Percentiles rank a stretch among this genome's conserved stretches.
These are phyloP conservation scores for Plenodomus lindquistii DNA, from an alignment of 2,329 filamentous ascomycete species.

Conservation along the genomic window DNA sequence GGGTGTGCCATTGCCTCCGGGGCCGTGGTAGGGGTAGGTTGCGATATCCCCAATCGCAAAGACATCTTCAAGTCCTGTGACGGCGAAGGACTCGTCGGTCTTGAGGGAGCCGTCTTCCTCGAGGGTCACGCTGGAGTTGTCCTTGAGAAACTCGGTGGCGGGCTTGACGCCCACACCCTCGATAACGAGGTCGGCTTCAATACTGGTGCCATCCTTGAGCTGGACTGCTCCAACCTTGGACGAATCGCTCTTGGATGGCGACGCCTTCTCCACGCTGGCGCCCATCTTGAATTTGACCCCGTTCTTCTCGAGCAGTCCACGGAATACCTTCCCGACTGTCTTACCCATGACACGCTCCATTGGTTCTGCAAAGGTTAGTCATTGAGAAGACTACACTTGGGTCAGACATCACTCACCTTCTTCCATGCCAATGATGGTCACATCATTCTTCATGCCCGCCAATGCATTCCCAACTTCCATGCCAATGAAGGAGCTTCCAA, in stretches of 20 bases:
- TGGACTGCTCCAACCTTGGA: constrained; percentile 77
- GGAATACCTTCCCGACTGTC: constrained; percentile 79
- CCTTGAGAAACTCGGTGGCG: constrained; percentile 78
- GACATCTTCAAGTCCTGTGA: constrained; percentile 77
- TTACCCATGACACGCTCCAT: constrained; percentile 85
- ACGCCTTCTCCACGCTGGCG: constrained; percentile 80
- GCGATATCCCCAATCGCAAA: constrained; percentile 96
- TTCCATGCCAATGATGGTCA: constrained; percentile 89
- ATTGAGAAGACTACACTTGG: background rate
- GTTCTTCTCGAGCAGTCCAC: constrained; percentile 76
- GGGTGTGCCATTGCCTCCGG: constrained; percentile 72
- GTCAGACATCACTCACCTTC: constrained; percentile 42
- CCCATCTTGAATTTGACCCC: constrained; percentile 87
- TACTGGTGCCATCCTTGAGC: constrained; percentile 81
- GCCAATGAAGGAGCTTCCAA: constrained; percentile 95
- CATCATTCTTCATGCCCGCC: constrained; percentile 75
- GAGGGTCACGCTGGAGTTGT: constrained; percentile 70
- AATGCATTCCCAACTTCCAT: constrained; percentile 92
- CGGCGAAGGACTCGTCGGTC: constrained; percentile 78
- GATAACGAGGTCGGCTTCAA: constrained; percentile 88
- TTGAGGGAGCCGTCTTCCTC: constrained; percentile 83
- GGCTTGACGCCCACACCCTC: constrained; percentile 88
- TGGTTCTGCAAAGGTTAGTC: constrained; percentile 56
- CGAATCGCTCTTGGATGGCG: constrained; percentile 67
- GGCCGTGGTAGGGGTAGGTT: constrained; percentile 90